phyloP scores from a whole-genome alignment of 208 protist genomes.

The Phytomonas francai region DNA sequence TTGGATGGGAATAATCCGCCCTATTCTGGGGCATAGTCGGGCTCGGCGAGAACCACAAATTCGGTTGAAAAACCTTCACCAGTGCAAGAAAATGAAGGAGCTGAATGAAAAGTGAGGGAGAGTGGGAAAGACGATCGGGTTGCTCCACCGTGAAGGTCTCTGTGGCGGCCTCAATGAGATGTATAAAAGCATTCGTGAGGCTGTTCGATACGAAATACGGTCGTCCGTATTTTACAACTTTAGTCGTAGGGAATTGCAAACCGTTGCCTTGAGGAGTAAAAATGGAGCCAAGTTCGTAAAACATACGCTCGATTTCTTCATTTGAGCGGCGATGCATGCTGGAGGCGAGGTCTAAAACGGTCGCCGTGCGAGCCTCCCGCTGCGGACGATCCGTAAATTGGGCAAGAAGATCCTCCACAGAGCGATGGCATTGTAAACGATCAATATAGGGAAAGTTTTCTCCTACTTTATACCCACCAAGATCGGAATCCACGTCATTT shows the following conservation, averaged over 20 bases:
- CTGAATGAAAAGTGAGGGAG: conserved; percentile 43
- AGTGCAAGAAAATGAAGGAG: conserved; percentile 80
- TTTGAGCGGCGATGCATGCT: conserved; percentile 48
- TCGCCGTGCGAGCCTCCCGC: conserved; percentile 50
- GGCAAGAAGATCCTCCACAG: conserved; percentile 48
- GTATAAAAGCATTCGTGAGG: conserved; percentile 51
- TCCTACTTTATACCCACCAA: conserved; percentile 47
- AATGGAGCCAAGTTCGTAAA: conserved; percentile 60
- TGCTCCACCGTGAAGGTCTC: conserved; percentile 52
- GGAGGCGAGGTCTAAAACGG: conserved; percentile 67
- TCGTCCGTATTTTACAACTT: conserved; percentile 61
- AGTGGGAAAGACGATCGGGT: conserved; percentile 51
- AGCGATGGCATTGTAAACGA: conserved; percentile 62
- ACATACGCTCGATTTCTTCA: conserved; percentile 52
- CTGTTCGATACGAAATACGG: conserved; percentile 50
- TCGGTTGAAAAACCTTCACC: conserved; percentile 78
- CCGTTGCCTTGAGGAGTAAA: conserved; percentile 65
- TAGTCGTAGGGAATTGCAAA: conserved; percentile 50
- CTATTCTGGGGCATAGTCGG: conserved; percentile 58
- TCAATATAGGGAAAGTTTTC: conserved; percentile 60
- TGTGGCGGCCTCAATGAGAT: conserved; percentile 56
- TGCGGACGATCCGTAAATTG: conserved; percentile 64
- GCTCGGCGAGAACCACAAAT: conserved; percentile 73
- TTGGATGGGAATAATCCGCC: conserved; percentile 74
- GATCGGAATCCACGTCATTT: conserved; percentile 13